These are phyloP conservation scores for Skeletonema potamos DNA, from an alignment of 108 stramenopile genomes.

Conservation along the genomic window DNA sequence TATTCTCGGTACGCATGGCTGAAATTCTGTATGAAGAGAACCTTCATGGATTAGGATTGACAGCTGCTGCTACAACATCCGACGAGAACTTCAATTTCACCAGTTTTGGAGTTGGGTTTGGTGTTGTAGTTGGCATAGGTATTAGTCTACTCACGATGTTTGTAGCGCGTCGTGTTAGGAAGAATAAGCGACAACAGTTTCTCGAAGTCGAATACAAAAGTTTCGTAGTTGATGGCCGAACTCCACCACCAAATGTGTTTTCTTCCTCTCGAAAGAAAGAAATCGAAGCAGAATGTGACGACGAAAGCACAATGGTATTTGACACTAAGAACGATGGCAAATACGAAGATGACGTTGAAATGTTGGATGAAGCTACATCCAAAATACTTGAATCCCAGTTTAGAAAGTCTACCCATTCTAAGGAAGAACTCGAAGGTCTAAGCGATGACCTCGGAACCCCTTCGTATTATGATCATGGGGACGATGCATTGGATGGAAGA, in stretches of 20 bases:
- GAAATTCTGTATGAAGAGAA: conserved; percentile 9
- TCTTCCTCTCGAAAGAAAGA: conserved; percentile 12
- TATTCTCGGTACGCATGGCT: conserved; percentile 18
- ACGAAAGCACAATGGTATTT: neutral
- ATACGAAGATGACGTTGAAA: conserved; percentile 18
- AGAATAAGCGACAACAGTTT: neutral
- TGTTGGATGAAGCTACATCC: conserved; percentile 25
- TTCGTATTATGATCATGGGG: neutral
- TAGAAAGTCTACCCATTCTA: neutral
- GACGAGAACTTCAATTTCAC: neutral
- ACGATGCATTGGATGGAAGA: neutral
- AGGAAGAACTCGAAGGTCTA: neutral
- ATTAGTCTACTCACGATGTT: neutral
- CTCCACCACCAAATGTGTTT: conserved; percentile 8
- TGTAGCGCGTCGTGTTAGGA: neutral
- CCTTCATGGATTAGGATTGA: neutral
- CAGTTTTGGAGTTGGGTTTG: neutral
- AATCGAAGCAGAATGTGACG: neutral
- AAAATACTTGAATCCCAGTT: conserved; percentile 26
- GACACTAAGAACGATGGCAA: neutral
- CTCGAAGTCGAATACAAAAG: neutral
- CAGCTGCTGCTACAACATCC: neutral
- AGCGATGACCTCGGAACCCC: neutral
- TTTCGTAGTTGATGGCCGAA: neutral
- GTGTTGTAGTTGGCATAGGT: neutral